These are phyloP conservation scores for Globisporangium alternatum DNA, from an alignment of 352 stramenopile genomes.

Conservation along the genomic window DNA sequence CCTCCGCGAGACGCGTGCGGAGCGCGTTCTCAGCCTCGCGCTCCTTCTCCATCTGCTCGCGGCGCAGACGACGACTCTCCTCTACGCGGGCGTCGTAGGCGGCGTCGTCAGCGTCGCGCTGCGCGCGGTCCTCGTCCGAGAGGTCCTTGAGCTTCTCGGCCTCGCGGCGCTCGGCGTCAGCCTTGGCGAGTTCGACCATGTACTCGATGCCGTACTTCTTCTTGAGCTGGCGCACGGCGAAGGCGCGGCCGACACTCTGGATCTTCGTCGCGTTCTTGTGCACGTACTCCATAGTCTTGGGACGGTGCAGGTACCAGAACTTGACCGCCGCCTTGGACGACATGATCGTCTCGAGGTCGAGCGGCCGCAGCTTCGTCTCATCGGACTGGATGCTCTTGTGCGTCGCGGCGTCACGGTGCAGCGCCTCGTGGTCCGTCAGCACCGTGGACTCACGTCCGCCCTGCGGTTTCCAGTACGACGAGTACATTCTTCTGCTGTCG, in stretches of 20 bases:
- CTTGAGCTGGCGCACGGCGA: constrained; percentile 68
- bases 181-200: constrained; percentile 67
- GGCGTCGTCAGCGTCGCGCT: constrained; percentile 41
- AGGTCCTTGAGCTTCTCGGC: constrained; percentile 65
- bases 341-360: constrained; percentile 88
- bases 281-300: constrained; percentile 88
- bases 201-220: constrained; percentile 80
- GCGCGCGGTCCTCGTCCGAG: constrained; percentile 50
- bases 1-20: constrained; percentile 46
- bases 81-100: constrained; percentile 80
- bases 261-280: constrained; percentile 89
- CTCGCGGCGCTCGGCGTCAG: constrained; percentile 63
- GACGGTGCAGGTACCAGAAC: constrained; percentile 87
- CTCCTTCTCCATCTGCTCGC: constrained; percentile 74
- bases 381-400: constrained; percentile 80
- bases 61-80: constrained; percentile 71
- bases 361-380: constrained; percentile 69
- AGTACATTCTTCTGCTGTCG: constrained; percentile 58
- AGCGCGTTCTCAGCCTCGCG: constrained; percentile 50
- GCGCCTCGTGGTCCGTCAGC: constrained; percentile 79
- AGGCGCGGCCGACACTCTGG: constrained; percentile 73
- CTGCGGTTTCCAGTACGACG: constrained; percentile 81
- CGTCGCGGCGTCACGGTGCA: constrained; percentile 74
- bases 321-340: constrained; percentile 85
- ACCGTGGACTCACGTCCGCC: constrained; percentile 69